Evolutionary conservation across 1,284 basidiomycete species (phyloP).

Genomic region (Pseudozyma hubeiensis): DNA sequence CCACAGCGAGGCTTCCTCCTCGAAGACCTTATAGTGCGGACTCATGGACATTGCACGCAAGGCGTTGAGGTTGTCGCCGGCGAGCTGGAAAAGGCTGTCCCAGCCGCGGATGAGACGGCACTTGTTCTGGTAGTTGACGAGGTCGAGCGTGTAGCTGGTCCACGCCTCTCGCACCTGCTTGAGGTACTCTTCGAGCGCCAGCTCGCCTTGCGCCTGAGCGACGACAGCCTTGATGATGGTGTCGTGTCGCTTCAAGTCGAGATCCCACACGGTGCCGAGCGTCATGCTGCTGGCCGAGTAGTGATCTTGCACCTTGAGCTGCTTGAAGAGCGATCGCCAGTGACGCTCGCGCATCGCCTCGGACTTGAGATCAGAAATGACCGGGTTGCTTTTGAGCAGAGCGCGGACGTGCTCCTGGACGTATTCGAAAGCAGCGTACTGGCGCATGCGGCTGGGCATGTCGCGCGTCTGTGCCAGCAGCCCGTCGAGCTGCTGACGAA

Average conservation of each 20-base stretch:
- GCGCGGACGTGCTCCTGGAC: slow-evolving; percentile 90
- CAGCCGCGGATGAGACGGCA: slow-evolving; percentile 90
- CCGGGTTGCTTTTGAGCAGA: slow-evolving; percentile 86
- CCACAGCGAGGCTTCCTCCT: slow-evolving; percentile 71
- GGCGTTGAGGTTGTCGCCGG: slow-evolving; percentile 83
- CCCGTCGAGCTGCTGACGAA: slow-evolving; percentile 91
- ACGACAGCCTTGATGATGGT: slow-evolving; percentile 90
- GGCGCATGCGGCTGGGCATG: slow-evolving; percentile 98
- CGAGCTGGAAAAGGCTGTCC: slow-evolving; percentile 80
- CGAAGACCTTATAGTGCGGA: slow-evolving; percentile 68
- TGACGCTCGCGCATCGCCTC: slow-evolving; percentile 97
- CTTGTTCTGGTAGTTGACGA: slow-evolving; percentile 99
- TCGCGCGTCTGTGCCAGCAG: slow-evolving; percentile 91
- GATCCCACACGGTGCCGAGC: slow-evolving; percentile 94
- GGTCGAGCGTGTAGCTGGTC: slow-evolving; percentile 93
- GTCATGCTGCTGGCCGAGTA: slow-evolving; percentile 79
- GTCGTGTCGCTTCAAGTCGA: slow-evolving; percentile 95
- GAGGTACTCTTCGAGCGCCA: slow-evolving; percentile 71
- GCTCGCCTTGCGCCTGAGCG: slow-evolving; percentile 94
- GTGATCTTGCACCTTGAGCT: slow-evolving; percentile 73
- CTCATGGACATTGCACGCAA: slow-evolving; percentile 83
- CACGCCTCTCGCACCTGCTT: slow-evolving; percentile 87
- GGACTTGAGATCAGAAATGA: slow-evolving; percentile 92
- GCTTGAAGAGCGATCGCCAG: slow-evolving; percentile 97
- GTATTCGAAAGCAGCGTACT: slow-evolving; percentile 98